Evolutionary conservation across 2,329 filamentous ascomycete species (phyloP).

Genomic region (Pseudogymnoascus sp.): DNA sequence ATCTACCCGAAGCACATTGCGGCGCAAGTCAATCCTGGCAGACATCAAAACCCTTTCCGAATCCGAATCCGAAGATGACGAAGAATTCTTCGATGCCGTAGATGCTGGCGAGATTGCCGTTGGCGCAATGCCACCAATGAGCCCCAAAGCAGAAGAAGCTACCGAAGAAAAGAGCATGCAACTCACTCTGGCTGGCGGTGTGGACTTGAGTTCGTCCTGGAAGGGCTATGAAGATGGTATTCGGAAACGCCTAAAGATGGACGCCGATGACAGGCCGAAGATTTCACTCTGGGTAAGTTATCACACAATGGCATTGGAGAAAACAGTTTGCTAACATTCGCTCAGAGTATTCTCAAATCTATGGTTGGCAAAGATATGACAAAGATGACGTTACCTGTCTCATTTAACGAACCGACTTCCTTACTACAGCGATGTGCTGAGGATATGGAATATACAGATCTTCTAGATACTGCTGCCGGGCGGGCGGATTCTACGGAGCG

Average conservation of each 20-base stretch:
- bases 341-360: conserved; percentile 86
- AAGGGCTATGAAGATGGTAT: conserved; percentile 87
- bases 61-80: conserved; percentile 70
- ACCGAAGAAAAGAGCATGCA: conserved; percentile 34
- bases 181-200: conserved; percentile 37
- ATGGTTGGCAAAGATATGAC: conserved; percentile 99
- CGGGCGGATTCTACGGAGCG: conserved; percentile 82
- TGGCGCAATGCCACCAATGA: conserved; percentile 52
- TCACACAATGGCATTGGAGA: not conserved
- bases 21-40: conserved; percentile 59
- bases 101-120: conserved; percentile 88
- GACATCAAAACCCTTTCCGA: conserved; percentile 67
- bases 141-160: conserved; percentile 26
- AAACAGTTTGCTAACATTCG: conserved; percentile 17
- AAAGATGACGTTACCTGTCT: conserved; percentile 96
- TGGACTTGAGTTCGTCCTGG: conserved; percentile 71
- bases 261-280: conserved; percentile 86
- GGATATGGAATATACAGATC: conserved; percentile 95
- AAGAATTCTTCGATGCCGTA: conserved; percentile 96
- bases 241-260: conserved; percentile 72
- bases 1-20: conserved; percentile 36
- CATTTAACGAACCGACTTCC: conserved; percentile 97
- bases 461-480: conserved; percentile 82
- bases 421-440: conserved; percentile 90
- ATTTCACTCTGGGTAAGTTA: conserved; percentile 85